A percentile compares a stretch with the other conserved stretches of the same genome.
Evolutionary conservation across 2,329 filamentous ascomycete genomes (phyloP).

Genomic region (Pezicula carpinea): DNA sequence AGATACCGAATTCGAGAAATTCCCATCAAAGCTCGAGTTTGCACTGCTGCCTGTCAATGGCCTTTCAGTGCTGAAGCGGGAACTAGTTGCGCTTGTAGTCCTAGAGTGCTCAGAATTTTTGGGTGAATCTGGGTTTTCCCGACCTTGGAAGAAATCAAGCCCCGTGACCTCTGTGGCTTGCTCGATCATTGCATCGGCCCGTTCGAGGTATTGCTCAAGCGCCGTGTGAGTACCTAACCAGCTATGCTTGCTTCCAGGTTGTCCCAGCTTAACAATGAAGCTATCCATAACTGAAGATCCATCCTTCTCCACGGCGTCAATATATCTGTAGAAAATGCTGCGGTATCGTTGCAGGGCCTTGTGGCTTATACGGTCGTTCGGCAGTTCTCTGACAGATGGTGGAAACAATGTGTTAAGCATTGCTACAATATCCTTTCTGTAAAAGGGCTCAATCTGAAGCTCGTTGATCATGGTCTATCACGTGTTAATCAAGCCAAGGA

Average conservation of each 20-base stretch:
- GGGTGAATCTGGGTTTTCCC: background rate
- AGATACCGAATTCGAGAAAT: background rate
- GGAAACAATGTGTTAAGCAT: conserved; percentile 28
- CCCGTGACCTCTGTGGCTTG: conserved; percentile 14
- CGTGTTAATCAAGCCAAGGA: conserved; percentile 4
- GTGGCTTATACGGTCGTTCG: conserved; percentile 15
- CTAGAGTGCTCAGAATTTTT: background rate
- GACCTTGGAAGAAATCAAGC: conserved; percentile 9
- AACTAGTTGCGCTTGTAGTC: background rate
- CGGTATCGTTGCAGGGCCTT: conserved; percentile 17
- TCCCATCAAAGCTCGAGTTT: conserved; percentile 1
- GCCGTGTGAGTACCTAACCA: conserved; percentile 14
- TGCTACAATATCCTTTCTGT: conserved; percentile 20
- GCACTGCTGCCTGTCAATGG: conserved; percentile 1
- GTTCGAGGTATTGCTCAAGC: conserved; percentile 16
- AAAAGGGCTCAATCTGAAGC: conserved; percentile 13
- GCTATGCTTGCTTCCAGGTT: conserved; percentile 13
- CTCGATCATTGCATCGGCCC: conserved; percentile 20
- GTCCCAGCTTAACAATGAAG: conserved; percentile 13
- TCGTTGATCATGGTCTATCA: conserved; percentile 22
- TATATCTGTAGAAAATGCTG: conserved; percentile 17
- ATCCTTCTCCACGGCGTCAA: conserved; percentile 12
- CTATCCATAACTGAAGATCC: conserved; percentile 10
- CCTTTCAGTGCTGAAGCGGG: background rate
- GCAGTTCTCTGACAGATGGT: conserved; percentile 18